Base-by-base conservation (phyloP, 805 yeast species). In the Saturnispora serradocipensis region DNA sequence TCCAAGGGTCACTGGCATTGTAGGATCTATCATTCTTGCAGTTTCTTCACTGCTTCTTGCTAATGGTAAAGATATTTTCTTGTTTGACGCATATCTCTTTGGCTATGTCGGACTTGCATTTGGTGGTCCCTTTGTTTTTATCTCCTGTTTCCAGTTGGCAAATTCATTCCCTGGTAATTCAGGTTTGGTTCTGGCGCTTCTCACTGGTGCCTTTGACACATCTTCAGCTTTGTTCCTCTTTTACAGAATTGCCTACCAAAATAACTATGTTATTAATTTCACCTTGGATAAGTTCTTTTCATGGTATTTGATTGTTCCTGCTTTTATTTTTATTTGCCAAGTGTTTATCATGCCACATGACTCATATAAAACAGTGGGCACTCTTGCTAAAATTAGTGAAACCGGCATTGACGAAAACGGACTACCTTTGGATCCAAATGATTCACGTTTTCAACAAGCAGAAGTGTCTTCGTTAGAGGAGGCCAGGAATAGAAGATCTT, bases 201-300 rank as follows among this genome's bases (percentile, higher is more conserved):
- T 90, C 48, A 88, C 97, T 0, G 97, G 97, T n/a, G 89, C 96
- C 0, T 89, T 90, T 63, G 97, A 91, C 66, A 76, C 96, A 0
- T 86, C 96, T 1, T 81, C 95, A n/a, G 97, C 96, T 0, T 75
- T 90, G 45, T 90, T 90, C 62, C 72, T 88, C 58, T 59, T 78
- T 10, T 91, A 89, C 70, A 72, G 96, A 59, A 54, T 88, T 16
- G 60, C 77, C 11, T 89, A 86, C 66, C 81, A 78, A 56, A 54
- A 72, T 54, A 46, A 59, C 24, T 65, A 66, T 49, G 53, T 72
- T 47, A 49, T 63, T 15, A 55, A 67, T 34, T 58, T 84, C 24
- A 60, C 80, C 0, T 61, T 88, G 10, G 63, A 72, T 20, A 70
- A 64, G 39, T 90, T 90, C 66, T 91, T 91, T 71, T 66, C 74